Evolutionary conservation across 768 basidiomycete genomes (phyloP), one percentile per base, ranked within the genome.

Genomic region (Lactifluus hygrophoroides): DNA sequence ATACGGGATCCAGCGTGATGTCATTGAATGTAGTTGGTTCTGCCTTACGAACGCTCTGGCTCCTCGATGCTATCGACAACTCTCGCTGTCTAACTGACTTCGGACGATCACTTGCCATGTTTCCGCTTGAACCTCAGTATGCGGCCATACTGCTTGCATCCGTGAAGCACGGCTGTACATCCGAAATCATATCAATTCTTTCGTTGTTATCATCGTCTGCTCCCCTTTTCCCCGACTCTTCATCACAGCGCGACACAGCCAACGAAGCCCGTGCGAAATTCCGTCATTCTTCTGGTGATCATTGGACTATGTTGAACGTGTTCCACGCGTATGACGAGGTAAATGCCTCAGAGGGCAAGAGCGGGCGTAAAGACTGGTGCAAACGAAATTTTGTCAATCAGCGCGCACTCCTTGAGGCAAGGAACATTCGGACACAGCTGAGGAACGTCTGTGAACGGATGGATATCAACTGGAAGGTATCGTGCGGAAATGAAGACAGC

Each of bases 111-210:
- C 97, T 99, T 90, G 86, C 93, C 3, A 67, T 75, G n/a, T 91
- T 94, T 67, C 96, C 96, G 2, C 80, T 96, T n/a, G 93, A 97
- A 64, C 93, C 95, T 1, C 73, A 82, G 32, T 80, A 85, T 54
- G 83, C 94, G 0, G 84, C 91, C 30, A 80, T 87, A 42, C 72
- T 98, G 32, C 74, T 98, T 53, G 87, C 88, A 14, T 89, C 95
- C 0, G 79, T 81, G 66, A 77, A 80, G 19, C 74, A 84, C 53
- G 80, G 78, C 1, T 97, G 92, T 73, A 82, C 87, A 0, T 67
- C 75, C 17, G 92, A 95, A 70, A 77, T 95, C 38, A 75, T 97
- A 64, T 84, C 88, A 65, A 87, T 98, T 65, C 75, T 97, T 61
- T 86, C 94, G 10, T 71, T 98, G 27, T 76, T 94, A 38, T 89